Conservation (phyloP, 495 filamentous ascomycete genomes). For the Daldinia childiae region DNA sequence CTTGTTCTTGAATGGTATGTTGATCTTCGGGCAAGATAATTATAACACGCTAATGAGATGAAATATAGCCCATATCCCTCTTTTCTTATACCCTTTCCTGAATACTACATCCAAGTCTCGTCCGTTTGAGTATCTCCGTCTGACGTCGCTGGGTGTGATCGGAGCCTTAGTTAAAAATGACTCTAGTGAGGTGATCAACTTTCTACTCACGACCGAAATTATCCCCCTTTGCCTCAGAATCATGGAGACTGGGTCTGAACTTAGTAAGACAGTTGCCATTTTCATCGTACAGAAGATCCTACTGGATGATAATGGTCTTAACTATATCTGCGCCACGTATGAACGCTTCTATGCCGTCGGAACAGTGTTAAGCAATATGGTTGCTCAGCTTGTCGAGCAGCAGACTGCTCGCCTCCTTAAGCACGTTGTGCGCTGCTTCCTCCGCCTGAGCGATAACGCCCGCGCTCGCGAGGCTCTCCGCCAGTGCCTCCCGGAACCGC, state of each 20-base stretch:
- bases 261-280: conserved; percentile 99
- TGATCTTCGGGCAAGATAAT: background rate
- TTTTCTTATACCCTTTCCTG: conserved; percentile 98
- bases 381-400: conserved; percentile 94
- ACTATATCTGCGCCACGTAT: conserved; percentile 98
- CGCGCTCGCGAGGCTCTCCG: conserved; percentile 93
- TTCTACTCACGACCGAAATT: conserved; percentile 97
- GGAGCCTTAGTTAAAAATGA: conserved; percentile 99
- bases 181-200: conserved; percentile 98
- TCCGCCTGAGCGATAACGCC: conserved; percentile 96
- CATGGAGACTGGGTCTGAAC: conserved; percentile 98
- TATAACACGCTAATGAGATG: conserved; percentile 27
- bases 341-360: conserved; percentile 99
- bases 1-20: conserved; percentile 88
- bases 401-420: conserved; percentile 96
- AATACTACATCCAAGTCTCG: conserved; percentile 99
- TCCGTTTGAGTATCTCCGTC: conserved; percentile 96
- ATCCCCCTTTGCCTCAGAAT: conserved; percentile 97
- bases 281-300: conserved; percentile 99
- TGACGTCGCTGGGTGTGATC: conserved; percentile 98
- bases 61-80: conserved; percentile 88
- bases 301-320: conserved; percentile 94
- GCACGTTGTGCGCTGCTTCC: conserved; percentile 97
- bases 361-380: conserved; percentile 98
- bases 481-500: conserved; percentile 95